These are phyloP conservation scores for Trametes cinnabarina DNA, from an alignment of 768 basidiomycete genomes.

Conservation along the genomic window DNA sequence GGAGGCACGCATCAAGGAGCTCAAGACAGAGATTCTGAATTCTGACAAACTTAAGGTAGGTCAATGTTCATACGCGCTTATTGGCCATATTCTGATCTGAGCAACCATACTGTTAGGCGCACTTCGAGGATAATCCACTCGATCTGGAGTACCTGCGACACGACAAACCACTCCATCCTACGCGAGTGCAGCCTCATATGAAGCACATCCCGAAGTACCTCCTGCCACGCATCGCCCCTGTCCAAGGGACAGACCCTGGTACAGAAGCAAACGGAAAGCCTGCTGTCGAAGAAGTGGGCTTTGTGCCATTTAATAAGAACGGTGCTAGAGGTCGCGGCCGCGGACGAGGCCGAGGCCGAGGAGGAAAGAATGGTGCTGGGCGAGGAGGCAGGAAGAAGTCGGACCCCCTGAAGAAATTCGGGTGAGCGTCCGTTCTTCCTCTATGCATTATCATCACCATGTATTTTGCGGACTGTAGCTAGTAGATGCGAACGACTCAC, in stretches of 20 bases:
- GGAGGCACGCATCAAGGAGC: conserved; percentile 91
- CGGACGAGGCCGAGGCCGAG: conserved; percentile 46
- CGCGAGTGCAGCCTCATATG: conserved; percentile 88
- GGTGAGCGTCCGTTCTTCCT: conserved; percentile 10
- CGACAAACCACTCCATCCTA: conserved; percentile 91
- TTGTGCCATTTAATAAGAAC: conserved; percentile 73
- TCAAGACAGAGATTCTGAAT: conserved; percentile 90
- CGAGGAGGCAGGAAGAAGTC: conserved; percentile 65
- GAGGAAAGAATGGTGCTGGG: conserved; percentile 28
- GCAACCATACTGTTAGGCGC: conserved; percentile 57
- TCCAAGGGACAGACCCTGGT: conserved; percentile 31
- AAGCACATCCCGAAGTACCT: conserved; percentile 95
- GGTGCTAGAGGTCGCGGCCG: conserved; percentile 49
- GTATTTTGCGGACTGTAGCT: no score
- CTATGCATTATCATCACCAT: background rate
- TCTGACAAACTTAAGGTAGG: conserved; percentile 94
- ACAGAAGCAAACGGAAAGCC: conserved; percentile 20
- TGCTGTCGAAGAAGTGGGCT: conserved; percentile 38
- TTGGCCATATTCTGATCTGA: background rate
- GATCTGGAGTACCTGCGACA: conserved; percentile 91
- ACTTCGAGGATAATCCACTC: conserved; percentile 95
- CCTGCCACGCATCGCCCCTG: conserved; percentile 74
- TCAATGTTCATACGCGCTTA: background rate
- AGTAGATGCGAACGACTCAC: background rate
- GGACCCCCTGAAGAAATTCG: conserved; percentile 80